phyloP scores from a whole-genome alignment of 2,329 filamentous ascomycete species.

The Iodosphaeria phyllophila region DNA sequence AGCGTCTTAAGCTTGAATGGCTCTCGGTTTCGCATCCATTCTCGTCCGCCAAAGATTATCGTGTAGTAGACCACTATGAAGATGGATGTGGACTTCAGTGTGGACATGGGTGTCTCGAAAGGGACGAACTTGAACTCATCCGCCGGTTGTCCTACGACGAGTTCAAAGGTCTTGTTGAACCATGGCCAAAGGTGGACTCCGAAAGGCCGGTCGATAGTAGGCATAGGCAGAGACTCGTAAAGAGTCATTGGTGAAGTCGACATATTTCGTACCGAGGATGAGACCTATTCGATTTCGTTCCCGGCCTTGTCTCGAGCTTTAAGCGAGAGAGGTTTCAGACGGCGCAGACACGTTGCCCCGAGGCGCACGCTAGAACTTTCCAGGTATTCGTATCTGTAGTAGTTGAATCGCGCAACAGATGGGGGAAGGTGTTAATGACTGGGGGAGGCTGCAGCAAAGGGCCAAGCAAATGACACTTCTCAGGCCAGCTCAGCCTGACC shows the following conservation, averaged over 20 bases:
- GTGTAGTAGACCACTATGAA: constrained; percentile 81
- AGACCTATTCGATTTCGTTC: neutral
- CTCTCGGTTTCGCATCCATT: constrained; percentile 74
- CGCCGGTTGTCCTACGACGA: constrained; percentile 61
- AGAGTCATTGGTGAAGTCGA: constrained; percentile 20
- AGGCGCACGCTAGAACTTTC: no score
- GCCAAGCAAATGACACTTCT: no score
- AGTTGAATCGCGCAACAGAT: no score
- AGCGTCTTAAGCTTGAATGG: constrained; percentile 73
- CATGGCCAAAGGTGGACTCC: constrained; percentile 84
- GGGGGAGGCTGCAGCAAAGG: no score
- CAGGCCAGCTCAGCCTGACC: no score
- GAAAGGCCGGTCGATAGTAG: constrained; percentile 81
- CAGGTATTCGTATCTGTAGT: no score
- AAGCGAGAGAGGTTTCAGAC: no score
- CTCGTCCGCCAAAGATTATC: constrained; percentile 81
- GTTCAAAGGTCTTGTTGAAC: constrained; percentile 73
- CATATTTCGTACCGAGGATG: no score
- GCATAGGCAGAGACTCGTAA: constrained; percentile 41
- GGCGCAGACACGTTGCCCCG: no score
- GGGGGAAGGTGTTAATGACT: no score
- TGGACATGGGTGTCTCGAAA: constrained; percentile 77
- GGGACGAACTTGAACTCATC: constrained; percentile 72
- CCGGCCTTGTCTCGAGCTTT: neutral
- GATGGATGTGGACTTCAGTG: constrained; percentile 61